Evolutionary conservation across 495 filamentous ascomycete species (phyloP).

Genomic region (Penicillium soppii): DNA sequence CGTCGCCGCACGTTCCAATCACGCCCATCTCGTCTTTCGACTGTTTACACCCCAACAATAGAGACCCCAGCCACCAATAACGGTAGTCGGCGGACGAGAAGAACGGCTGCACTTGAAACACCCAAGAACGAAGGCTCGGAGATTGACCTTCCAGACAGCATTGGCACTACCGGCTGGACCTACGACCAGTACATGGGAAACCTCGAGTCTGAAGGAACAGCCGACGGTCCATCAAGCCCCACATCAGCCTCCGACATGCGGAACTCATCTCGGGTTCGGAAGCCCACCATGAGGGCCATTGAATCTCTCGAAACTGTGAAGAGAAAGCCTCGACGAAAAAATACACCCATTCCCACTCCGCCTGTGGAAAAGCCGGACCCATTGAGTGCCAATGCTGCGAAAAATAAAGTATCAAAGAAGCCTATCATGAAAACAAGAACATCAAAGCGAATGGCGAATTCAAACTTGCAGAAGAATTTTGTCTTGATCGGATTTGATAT

Average conservation of each 20-base stretch:
- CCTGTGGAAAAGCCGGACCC: slow-evolving; percentile 5
- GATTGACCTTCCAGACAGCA: slow-evolving; percentile 10
- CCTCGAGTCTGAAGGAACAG: slow-evolving; percentile 26
- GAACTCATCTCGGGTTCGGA: slow-evolving; percentile 35
- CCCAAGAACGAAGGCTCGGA: slow-evolving; percentile 13
- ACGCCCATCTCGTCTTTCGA: slow-evolving; percentile 24
- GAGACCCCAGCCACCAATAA: slow-evolving; percentile 13
- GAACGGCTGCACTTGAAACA: slow-evolving; percentile 14
- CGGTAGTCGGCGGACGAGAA: slow-evolving; percentile 16
- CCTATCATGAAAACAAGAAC: slow-evolving; percentile 1
- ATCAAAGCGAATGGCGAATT: slow-evolving; percentile 8
- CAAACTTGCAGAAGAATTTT: neutral
- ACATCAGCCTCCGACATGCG: slow-evolving; percentile 32
- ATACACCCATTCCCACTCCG: slow-evolving; percentile 6
- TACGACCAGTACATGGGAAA: slow-evolving; percentile 22
- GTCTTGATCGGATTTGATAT: slow-evolving; percentile 5
- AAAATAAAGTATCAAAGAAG: slow-evolving; percentile 6
- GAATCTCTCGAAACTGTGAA: slow-evolving; percentile 35
- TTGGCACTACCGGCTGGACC: slow-evolving; percentile 12
- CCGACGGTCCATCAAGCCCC: slow-evolving; percentile 25
- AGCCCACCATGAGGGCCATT: slow-evolving; percentile 39
- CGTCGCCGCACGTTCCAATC: slow-evolving; percentile 20
- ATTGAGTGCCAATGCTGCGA: neutral
- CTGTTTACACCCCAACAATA: slow-evolving; percentile 22
- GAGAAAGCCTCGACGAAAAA: slow-evolving; percentile 18